Conservation (phyloP, 495 filamentous ascomycete species). For the Trichoderma reesei region DNA sequence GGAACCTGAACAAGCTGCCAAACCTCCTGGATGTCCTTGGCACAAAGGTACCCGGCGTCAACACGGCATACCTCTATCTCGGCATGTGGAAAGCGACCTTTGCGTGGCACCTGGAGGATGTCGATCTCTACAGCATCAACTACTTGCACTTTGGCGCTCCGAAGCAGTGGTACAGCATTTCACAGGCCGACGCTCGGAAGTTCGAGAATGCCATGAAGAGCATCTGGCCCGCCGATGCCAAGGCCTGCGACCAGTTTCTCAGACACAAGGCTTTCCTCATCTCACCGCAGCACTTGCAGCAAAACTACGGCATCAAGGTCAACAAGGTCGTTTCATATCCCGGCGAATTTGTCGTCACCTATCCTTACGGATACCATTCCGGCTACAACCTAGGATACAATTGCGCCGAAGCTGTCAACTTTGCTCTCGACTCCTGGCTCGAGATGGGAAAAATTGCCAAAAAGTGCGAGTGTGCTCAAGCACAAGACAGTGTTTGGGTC, state of each 20-base stretch:
- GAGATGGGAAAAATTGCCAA: conserved; percentile 94
- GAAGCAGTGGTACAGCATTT: conserved; percentile 99
- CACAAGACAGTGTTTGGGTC: conserved; percentile 94
- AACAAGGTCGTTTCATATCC: conserved; percentile 95
- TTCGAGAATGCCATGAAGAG: conserved; percentile 95
- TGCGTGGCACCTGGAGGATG: conserved; percentile 97
- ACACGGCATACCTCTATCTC: conserved; percentile 95
- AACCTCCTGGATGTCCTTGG: conserved; percentile 92
- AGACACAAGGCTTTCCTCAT: conserved; percentile 99
- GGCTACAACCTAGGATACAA: conserved; percentile 98
- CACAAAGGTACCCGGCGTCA: conserved; percentile 91
- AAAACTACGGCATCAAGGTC: conserved; percentile 84
- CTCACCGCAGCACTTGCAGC: conserved; percentile 75
- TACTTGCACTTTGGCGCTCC: conserved; percentile 98
- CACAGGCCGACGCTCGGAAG: conserved; percentile 83
- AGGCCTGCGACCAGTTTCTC: conserved; percentile 91
- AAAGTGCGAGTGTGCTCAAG: conserved; percentile 81
- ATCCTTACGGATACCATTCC: conserved; percentile 96
- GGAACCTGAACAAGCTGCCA: conserved; percentile 91
- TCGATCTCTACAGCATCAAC: conserved; percentile 98
- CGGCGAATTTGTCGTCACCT: conserved; percentile 97
- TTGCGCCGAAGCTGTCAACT: conserved; percentile 98
- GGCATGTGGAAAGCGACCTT: conserved; percentile 99
- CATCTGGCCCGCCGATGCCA: conserved; percentile 93
- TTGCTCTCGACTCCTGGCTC: conserved; percentile 88